Evolutionary conservation across 495 filamentous ascomycete species (phyloP), one percentile per base, ranked within the genome.

Genomic region (Chlorociboria aeruginascens): DNA sequence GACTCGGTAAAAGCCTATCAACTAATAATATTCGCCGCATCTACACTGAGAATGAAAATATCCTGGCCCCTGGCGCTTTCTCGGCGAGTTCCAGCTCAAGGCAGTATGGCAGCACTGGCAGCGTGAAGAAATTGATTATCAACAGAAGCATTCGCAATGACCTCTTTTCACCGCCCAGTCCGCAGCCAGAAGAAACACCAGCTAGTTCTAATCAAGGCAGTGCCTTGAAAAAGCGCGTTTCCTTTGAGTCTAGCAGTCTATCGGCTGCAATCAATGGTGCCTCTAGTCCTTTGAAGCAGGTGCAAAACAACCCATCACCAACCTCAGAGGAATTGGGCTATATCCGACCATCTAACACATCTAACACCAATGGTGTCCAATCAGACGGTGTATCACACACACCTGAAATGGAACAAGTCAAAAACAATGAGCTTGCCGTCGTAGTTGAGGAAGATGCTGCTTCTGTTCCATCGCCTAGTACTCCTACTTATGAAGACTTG

Each of bases 91-190:
- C 75, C 37, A 75, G 75, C 30, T 73, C 78, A 30, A 64, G 67
- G 43, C 53, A 64, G n/a, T 73, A 77, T 38, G 78, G 73, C 8
- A 78, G 69, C 48, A 68, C 69, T 32, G 78, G 79, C 30, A 86
- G 75, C 59, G 67, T 96, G 57, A 95, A 95, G 70, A 86, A 83
- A 53, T 73, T 98, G 42, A 80, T 87, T 30, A 95, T 98, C 59
- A 86, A 95, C 56, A 83, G 85, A 47, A 83, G 80, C 53, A 68
- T 97, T 60, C 78, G 74, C n/a, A 82, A 76, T 45, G 86, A 92
- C 63, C 66, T 93, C 3, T 90, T 88, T 65, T 70, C 70, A 6
- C 70, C 75, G 6, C 71, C 72, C 12, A 35, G 61, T 49, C 73
- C 71, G 51, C 69, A 72, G 40, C 52, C 58, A 8, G 67, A 72